A percentile compares a stretch with the other conserved stretches of the same genome.
Conservation (phyloP, 2,329 filamentous ascomycete genomes). For the Calcarisporium arbuscula region DNA sequence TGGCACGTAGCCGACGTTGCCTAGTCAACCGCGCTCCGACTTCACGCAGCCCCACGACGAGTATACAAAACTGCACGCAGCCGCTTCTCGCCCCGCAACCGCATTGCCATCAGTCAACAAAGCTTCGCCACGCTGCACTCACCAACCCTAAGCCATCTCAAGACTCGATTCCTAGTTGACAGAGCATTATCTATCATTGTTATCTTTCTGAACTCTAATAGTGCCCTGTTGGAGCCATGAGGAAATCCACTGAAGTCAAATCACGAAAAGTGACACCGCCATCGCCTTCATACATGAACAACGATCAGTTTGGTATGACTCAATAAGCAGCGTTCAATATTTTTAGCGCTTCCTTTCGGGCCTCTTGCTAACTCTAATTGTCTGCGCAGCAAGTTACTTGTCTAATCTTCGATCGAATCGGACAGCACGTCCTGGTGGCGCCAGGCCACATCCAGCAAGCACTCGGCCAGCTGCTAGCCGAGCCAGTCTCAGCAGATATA, state of each 20-base stretch:
- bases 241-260: constrained; percentile 25
- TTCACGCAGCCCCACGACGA: constrained; percentile 5
- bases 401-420: constrained; percentile 64
- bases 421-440: constrained; percentile 61
- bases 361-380: constrained; percentile 14
- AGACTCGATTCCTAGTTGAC: no score
- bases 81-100: no score
- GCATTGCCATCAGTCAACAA: constrained; percentile 7
- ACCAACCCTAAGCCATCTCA: no score
- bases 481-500: constrained; percentile 22
- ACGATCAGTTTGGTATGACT: constrained; percentile 57
- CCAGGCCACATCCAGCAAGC: constrained; percentile 52
- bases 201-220: constrained; percentile 22
- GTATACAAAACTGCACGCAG: constrained; percentile 10
- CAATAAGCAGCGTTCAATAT: background rate
- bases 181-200: constrained; percentile 2
- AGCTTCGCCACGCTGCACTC: background rate
- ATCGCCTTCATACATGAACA: constrained; percentile 58
- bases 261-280: constrained; percentile 54
- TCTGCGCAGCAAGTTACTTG: constrained; percentile 57
- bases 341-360: background rate
- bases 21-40: constrained; percentile 13
- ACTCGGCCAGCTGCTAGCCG: constrained; percentile 27
- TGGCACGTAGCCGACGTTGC: constrained; percentile 15
- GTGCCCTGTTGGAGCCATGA: constrained; percentile 21